These are phyloP conservation scores for Onygenales sp. DNA, from an alignment of 2,329 filamentous ascomycete genomes.

Conservation along the genomic window DNA sequence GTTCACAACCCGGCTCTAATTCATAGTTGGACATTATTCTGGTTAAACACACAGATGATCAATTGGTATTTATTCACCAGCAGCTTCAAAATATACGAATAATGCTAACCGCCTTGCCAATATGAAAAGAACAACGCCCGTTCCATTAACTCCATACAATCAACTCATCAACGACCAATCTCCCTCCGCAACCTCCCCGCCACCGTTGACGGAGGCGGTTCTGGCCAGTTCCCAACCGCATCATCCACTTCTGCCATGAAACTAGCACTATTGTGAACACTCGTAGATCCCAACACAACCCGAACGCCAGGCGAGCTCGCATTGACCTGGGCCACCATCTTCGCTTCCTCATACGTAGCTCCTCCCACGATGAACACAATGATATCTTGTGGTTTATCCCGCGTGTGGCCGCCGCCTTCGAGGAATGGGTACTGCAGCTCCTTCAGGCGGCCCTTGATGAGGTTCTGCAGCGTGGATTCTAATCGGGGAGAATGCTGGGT, in stretches of 20 bases:
- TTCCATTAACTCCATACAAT: neutral
- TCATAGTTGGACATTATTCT: neutral
- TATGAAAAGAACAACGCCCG: neutral
- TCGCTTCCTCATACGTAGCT: slow-evolving; percentile 92
- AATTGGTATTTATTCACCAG: neutral
- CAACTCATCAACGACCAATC: slow-evolving; percentile 38
- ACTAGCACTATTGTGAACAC: slow-evolving; percentile 74
- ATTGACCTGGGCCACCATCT: slow-evolving; percentile 91
- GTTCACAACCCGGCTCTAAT: too few relatives aligned
- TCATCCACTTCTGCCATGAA: slow-evolving; percentile 92
- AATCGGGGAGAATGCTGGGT: slow-evolving; percentile 90
- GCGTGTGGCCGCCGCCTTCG: slow-evolving; percentile 74
- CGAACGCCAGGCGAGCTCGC: slow-evolving; percentile 79
- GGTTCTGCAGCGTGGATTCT: slow-evolving; percentile 77
- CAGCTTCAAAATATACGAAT: neutral
- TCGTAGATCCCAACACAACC: slow-evolving; percentile 81
- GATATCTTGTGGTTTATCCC: slow-evolving; percentile 94
- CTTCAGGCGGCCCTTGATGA: slow-evolving; percentile 82
- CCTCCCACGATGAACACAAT: slow-evolving; percentile 92
- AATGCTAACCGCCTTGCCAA: neutral
- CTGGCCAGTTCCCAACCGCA: slow-evolving; percentile 78
- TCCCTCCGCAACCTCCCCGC: slow-evolving; percentile 55
- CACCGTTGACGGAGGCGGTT: slow-evolving; percentile 50
- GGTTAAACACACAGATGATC: neutral
- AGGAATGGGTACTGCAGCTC: slow-evolving; percentile 90